A percentile compares a stretch with the other conserved stretches of the same genome.
phyloP scores from a whole-genome alignment of 768 basidiomycete species.

The Tulasnella sp. region DNA sequence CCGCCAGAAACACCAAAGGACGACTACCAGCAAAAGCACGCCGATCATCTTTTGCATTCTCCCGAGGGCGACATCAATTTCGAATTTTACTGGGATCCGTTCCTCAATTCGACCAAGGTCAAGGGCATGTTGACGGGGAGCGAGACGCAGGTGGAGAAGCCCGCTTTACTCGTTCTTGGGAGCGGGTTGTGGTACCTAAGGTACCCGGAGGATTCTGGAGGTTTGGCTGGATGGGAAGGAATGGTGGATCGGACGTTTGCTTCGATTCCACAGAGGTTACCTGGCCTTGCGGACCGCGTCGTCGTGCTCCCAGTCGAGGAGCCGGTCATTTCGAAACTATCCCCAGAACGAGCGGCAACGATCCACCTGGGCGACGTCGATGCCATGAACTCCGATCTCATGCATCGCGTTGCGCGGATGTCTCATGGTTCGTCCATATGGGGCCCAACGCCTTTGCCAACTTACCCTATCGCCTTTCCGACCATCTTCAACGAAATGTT shows the following conservation, averaged over 20 bases:
- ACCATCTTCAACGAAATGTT: slow-evolving; percentile 78
- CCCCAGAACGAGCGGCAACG: slow-evolving; percentile 56
- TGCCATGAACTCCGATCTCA: slow-evolving; percentile 85
- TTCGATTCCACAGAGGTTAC: slow-evolving; percentile 40
- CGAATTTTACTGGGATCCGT: slow-evolving; percentile 72
- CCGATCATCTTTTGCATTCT: slow-evolving; percentile 53
- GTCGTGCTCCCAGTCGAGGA: slow-evolving; percentile 76
- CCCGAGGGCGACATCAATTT: slow-evolving; percentile 54
- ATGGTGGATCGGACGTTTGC: slow-evolving; percentile 65
- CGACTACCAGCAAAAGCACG: slow-evolving; percentile 55
- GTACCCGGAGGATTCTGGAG: slow-evolving; percentile 65
- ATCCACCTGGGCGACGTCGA: slow-evolving; percentile 78
- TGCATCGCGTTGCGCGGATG: slow-evolving; percentile 51
- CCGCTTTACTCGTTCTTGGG: slow-evolving; percentile 74
- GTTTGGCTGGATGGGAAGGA: slow-evolving; percentile 71
- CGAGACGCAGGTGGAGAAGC: slow-evolving; percentile 31
- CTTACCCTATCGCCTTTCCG: slow-evolving; percentile 54
- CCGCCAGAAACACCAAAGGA: slow-evolving; percentile 52
- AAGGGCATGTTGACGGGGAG: slow-evolving; percentile 41
- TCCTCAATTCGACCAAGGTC: slow-evolving; percentile 64
- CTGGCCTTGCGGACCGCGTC: slow-evolving; percentile 61
- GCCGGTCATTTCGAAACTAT: slow-evolving; percentile 61
- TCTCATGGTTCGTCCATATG: slow-evolving; percentile 36
- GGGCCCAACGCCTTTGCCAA: slow-evolving; percentile 32
- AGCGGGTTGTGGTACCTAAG: slow-evolving; percentile 88